These are phyloP conservation scores for Amanita fuliginea DNA, from an alignment of 768 basidiomycete genomes.

Conservation along the genomic window DNA sequence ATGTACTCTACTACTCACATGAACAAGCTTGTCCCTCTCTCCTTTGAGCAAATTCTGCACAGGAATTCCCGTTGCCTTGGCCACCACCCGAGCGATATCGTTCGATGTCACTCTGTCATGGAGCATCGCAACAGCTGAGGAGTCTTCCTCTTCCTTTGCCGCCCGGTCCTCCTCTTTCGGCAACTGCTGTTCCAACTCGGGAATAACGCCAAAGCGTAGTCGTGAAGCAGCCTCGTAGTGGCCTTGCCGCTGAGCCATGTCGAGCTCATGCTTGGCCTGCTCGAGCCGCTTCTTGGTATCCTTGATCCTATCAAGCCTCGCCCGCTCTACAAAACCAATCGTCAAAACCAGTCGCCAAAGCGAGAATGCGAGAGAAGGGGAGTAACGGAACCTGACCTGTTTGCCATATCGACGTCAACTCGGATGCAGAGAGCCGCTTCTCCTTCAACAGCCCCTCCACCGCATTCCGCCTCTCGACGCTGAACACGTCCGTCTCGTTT, in stretches of 20 bases:
- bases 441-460: constrained; percentile 52
- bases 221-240: constrained; percentile 75
- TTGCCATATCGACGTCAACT: constrained; percentile 61
- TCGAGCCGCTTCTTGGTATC: constrained; percentile 67
- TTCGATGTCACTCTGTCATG: constrained; percentile 83
- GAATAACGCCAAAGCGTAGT: constrained; percentile 79
- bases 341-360: neutral
- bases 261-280: constrained; percentile 75
- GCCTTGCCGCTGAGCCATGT: constrained; percentile 84
- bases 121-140: constrained; percentile 54
- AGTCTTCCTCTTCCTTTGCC: constrained; percentile 26
- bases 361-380: neutral
- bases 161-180: constrained; percentile 40
- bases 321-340: constrained; percentile 36
- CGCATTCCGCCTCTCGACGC: constrained; percentile 55
- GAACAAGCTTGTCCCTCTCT: constrained; percentile 80
- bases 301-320: constrained; percentile 58
- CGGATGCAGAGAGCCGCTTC: constrained; percentile 53
- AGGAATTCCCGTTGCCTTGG: constrained; percentile 83
- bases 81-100: constrained; percentile 83
- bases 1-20: too few relatives aligned
- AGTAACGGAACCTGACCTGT: constrained; percentile 34
- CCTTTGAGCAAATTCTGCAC: constrained; percentile 83
- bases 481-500: constrained; percentile 80
- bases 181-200: constrained; percentile 63